A percentile compares a stretch with the other conserved stretches of the same genome.
Evolutionary conservation across 2,329 filamentous ascomycete genomes (phyloP).

Genomic region (Aspergillus sergii): DNA sequence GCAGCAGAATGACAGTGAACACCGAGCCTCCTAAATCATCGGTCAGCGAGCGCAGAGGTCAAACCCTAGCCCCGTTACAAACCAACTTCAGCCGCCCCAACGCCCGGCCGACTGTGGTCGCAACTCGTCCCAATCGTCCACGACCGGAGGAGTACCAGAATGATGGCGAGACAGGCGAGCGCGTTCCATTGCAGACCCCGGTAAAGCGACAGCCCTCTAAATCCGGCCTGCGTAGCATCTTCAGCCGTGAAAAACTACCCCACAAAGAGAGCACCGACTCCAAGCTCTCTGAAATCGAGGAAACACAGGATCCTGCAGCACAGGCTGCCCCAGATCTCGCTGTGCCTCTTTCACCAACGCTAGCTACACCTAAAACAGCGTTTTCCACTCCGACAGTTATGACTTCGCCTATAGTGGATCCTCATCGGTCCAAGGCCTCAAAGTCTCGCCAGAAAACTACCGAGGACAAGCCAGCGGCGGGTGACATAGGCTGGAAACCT

Average conservation of each 20-base stretch:
- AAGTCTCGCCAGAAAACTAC: slow-evolving; percentile 23
- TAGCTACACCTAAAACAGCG: slow-evolving; percentile 29
- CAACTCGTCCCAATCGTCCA: slow-evolving; percentile 32
- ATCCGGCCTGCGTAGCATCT: slow-evolving; percentile 39
- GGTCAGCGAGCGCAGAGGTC: slow-evolving; percentile 41
- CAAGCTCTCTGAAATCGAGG: slow-evolving; percentile 37
- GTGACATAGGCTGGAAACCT: slow-evolving; percentile 58
- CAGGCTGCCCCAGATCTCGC: slow-evolving; percentile 20
- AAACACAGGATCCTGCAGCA: slow-evolving; percentile 24
- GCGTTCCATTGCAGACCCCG: slow-evolving; percentile 34
- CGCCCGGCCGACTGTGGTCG: slow-evolving; percentile 18
- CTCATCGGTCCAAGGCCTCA: slow-evolving; percentile 22
- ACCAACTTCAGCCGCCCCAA: slow-evolving; percentile 40
- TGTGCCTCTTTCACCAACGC: slow-evolving; percentile 29
- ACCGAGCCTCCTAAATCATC: slow-evolving; percentile 26
- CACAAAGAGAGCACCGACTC: slow-evolving; percentile 31
- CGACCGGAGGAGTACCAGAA: slow-evolving; percentile 36
- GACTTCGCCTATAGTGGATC: slow-evolving; percentile 26
- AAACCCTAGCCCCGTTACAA: slow-evolving; percentile 38
- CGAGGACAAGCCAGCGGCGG: slow-evolving; percentile 26
- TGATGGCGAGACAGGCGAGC: slow-evolving; percentile 28
- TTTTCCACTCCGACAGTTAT: slow-evolving; percentile 27
- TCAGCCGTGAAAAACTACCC: slow-evolving; percentile 38
- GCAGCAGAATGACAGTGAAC: slow-evolving; percentile 20
- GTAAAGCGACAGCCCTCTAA: slow-evolving; percentile 41